Percentiles rank a stretch among this genome's conserved stretches.
These are phyloP conservation scores for Cytospora chrysosperma DNA, from an alignment of 2,329 filamentous ascomycete genomes.

Conservation along the genomic window DNA sequence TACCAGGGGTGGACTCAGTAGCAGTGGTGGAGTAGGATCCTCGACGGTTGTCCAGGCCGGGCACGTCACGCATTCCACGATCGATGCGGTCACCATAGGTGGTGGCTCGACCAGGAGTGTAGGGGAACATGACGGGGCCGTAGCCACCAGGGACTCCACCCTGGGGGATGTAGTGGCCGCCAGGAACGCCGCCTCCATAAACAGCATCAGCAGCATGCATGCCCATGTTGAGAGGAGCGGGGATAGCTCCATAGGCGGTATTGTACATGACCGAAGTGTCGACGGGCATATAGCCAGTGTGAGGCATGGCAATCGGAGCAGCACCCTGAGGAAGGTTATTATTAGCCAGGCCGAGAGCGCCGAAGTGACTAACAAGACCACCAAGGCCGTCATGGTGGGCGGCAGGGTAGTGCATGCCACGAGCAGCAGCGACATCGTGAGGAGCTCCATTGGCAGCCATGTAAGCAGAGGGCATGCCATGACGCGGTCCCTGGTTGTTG, in stretches of 20 bases:
- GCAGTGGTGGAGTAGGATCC: constrained; percentile 62
- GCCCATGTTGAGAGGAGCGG: constrained; percentile 19
- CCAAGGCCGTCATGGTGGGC: constrained; percentile 26
- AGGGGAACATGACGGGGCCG: constrained; percentile 45
- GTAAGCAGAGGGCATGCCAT: constrained; percentile 26
- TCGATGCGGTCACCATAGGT: constrained; percentile 47
- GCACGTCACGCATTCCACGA: constrained; percentile 52
- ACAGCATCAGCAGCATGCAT: constrained; percentile 29
- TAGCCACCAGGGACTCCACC: constrained; percentile 27
- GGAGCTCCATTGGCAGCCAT: constrained; percentile 27
- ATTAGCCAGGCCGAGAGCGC: constrained; percentile 24
- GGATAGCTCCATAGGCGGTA: constrained; percentile 22
- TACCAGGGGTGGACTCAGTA: constrained; percentile 64
- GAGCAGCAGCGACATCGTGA: constrained; percentile 27
- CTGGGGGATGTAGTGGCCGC: constrained; percentile 31
- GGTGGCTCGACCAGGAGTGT: constrained; percentile 51
- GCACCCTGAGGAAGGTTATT: constrained; percentile 28
- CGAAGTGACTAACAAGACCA: constrained; percentile 27
- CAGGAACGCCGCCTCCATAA: constrained; percentile 27
- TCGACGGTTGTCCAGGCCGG: constrained; percentile 63
- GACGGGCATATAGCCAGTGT: constrained; percentile 28
- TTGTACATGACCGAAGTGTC: constrained; percentile 28
- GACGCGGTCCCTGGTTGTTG: constrained; percentile 27
- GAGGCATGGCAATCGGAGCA: constrained; percentile 26
- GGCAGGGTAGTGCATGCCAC: constrained; percentile 28